phyloP scores from a whole-genome alignment of 1,284 basidiomycete genomes.

The Tilletia indica region DNA sequence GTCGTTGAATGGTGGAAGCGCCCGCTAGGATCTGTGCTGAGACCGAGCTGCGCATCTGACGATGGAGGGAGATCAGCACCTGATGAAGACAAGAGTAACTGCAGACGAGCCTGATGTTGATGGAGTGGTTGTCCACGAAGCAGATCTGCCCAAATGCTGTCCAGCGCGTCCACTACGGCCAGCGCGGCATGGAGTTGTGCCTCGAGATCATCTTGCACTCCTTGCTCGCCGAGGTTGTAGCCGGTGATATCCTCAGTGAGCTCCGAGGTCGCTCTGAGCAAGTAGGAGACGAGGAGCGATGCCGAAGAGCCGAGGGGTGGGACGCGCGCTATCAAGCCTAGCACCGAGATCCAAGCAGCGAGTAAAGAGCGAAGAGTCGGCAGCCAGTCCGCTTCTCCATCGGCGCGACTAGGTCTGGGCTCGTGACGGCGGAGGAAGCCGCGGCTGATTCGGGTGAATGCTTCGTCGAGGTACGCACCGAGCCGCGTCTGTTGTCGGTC shows the following conservation, averaged over 20 bases:
- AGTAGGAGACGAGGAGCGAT: background rate
- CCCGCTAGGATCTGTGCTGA: background rate
- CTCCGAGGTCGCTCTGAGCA: conserved; percentile 9
- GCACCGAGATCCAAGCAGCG: background rate
- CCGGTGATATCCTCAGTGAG: conserved; percentile 7
- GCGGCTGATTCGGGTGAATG: background rate
- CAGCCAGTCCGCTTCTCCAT: background rate
- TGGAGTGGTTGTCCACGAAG: background rate
- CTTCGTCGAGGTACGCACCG: conserved; percentile 11
- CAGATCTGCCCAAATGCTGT: conserved; percentile 6
- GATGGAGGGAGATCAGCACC: background rate
- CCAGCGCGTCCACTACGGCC: background rate
- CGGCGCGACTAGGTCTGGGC: background rate
- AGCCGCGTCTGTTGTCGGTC: conserved; percentile 12
- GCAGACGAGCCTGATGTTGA: background rate
- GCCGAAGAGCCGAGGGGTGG: conserved; percentile 5
- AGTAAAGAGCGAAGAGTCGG: background rate
- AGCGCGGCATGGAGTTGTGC: background rate
- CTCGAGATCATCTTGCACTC: background rate
- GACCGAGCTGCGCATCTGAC: background rate
- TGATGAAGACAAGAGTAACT: background rate
- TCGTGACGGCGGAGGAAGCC: conserved; percentile 13
- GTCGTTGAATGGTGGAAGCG: background rate
- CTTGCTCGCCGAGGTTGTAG: conserved; percentile 9
- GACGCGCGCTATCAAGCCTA: conserved; percentile 9